phyloP scores from a whole-genome alignment of 1,284 basidiomycete species.

The Megacollybia platyphylla region DNA sequence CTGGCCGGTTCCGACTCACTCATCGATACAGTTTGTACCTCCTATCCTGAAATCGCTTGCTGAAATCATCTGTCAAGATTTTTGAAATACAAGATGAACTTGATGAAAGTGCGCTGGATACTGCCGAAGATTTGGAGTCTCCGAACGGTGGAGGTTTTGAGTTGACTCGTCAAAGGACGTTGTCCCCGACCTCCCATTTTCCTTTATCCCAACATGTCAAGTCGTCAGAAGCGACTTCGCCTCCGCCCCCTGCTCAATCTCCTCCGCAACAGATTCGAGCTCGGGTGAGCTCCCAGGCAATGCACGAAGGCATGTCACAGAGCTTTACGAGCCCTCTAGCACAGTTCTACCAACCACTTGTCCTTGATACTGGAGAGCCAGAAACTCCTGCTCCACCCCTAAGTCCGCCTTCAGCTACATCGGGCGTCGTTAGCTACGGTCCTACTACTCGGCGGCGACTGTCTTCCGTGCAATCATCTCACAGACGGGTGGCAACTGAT shows the following conservation, averaged over 20 bases:
- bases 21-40: constrained; percentile 52
- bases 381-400: constrained; percentile 7
- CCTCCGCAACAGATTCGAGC: constrained; percentile 17
- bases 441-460: constrained; percentile 44
- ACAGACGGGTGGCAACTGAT: neutral
- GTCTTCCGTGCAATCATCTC: constrained; percentile 23
- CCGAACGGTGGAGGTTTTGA: neutral
- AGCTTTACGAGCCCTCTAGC: constrained; percentile 51
- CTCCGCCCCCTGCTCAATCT: constrained; percentile 8
- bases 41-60: neutral
- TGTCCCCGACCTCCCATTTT: neutral
- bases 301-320: constrained; percentile 18
- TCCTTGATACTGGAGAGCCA: constrained; percentile 31
- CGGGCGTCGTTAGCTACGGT: constrained; percentile 38
- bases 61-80: constrained; percentile 29
- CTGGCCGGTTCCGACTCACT: constrained; percentile 62
- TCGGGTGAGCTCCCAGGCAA: constrained; percentile 35
- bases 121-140: constrained; percentile 11
- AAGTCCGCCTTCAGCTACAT: constrained; percentile 6
- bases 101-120: constrained; percentile 44
- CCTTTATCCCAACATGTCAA: constrained; percentile 7
- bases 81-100: constrained; percentile 76
- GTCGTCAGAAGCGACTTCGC: constrained; percentile 12
- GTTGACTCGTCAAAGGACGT: neutral
- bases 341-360: constrained; percentile 57